These are phyloP conservation scores for Colletotrichum sansevieriae DNA, from an alignment of 2,329 filamentous ascomycete species.

Conservation along the genomic window DNA sequence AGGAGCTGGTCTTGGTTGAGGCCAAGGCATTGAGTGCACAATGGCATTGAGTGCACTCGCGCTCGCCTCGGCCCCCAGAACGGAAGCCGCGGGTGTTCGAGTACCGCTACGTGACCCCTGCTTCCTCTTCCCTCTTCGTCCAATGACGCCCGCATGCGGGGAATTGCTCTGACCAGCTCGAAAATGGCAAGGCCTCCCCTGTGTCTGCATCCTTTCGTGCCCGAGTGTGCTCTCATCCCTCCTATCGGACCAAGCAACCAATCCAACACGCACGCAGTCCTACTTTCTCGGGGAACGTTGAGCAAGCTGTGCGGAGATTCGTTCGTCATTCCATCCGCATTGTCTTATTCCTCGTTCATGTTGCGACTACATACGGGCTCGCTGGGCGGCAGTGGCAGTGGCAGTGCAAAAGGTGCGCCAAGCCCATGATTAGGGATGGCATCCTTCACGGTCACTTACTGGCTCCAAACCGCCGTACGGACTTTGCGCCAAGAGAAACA, in stretches of 20 bases:
- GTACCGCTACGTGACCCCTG: constrained; percentile 8
- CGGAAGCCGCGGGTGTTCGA: constrained; percentile 10
- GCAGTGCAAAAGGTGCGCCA: constrained; percentile 35
- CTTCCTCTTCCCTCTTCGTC: not conserved
- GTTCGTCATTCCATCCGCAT: not conserved
- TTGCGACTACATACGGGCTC: too few species aligned
- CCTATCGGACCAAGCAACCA: constrained; percentile 9
- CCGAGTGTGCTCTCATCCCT: too few species aligned
- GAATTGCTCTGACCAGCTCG: constrained; percentile 1
- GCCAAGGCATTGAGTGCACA: not conserved
- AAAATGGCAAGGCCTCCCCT: constrained; percentile 3
- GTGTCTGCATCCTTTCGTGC: too few species aligned
- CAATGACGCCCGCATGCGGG: constrained; percentile 27
- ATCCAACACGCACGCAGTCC: constrained; percentile 2
- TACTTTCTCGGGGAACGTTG: not conserved
- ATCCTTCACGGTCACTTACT: constrained; percentile 8
- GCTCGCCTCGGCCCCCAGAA: not conserved
- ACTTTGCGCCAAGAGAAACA: constrained; percentile 35
- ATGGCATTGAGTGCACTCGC: constrained; percentile 4
- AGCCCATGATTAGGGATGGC: constrained; percentile 29
- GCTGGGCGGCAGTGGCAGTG: constrained; percentile 30
- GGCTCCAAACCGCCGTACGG: constrained; percentile 12
- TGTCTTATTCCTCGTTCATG: not conserved
- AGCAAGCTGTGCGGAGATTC: too few species aligned
- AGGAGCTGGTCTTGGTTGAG: too few species aligned